These are phyloP conservation scores for Akanthomyces uredinophilus DNA, from an alignment of 2,329 filamentous ascomycete genomes.

Conservation along the genomic window DNA sequence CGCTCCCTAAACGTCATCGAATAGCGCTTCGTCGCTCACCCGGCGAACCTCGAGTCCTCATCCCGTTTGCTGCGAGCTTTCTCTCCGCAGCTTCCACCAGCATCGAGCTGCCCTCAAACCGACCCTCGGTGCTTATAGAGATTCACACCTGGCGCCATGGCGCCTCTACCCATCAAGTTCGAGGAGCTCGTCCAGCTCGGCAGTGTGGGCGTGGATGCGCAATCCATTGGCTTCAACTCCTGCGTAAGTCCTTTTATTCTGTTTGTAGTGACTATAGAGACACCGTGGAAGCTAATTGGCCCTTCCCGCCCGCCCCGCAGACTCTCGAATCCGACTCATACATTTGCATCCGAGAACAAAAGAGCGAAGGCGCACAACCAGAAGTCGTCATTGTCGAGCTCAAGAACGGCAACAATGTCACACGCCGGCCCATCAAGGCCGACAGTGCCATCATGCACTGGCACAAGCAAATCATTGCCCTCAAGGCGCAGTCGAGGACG, in stretches of 20 bases:
- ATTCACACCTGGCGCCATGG: constrained; percentile 40
- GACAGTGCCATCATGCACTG: constrained; percentile 99
- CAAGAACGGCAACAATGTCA: constrained; percentile 95
- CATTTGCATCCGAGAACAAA: constrained; percentile 94
- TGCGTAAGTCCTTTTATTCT: constrained; percentile 52
- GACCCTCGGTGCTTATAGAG: constrained; percentile 12
- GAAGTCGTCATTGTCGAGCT: constrained; percentile 98
- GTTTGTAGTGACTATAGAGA: constrained; percentile 7
- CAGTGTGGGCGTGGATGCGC: constrained; percentile 42
- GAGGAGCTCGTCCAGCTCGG: constrained; percentile 75
- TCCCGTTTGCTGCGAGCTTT: not conserved
- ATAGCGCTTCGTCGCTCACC: not conserved
- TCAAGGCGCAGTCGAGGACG: constrained; percentile 90
- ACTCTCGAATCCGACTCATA: constrained; percentile 97
- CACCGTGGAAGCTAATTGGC: constrained; percentile 20
- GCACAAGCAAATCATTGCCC: constrained; percentile 89
- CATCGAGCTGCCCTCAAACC: not conserved
- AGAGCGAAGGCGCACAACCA: constrained; percentile 74
- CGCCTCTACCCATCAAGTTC: constrained; percentile 85
- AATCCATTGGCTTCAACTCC: constrained; percentile 69
- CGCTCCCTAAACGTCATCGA: constrained; percentile 14
- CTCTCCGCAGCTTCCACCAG: constrained; percentile 8
- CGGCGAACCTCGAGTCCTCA: not conserved
- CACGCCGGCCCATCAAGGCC: constrained; percentile 91
- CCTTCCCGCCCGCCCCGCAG: constrained; percentile 39